Conservation (phyloP, 495 filamentous ascomycete species). For the Friedmanniomyces endolithicus region DNA sequence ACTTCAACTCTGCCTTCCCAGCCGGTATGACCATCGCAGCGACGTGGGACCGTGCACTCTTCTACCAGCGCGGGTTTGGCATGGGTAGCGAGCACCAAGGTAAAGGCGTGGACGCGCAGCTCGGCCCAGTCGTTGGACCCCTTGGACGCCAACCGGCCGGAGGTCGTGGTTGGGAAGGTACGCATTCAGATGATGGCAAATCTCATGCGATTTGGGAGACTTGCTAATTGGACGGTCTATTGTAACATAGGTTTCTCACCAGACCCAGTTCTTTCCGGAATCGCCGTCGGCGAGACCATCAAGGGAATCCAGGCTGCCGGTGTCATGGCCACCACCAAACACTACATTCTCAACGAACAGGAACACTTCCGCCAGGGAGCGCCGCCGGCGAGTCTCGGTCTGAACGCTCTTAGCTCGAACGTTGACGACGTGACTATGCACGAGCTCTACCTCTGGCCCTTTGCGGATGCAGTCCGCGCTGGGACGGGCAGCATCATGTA, state of each 20-base stretch:
- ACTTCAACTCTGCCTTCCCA: conserved; percentile 32
- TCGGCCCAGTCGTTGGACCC: conserved; percentile 85
- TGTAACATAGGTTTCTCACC: conserved; percentile 28
- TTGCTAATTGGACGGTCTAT: neutral
- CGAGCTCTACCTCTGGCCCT: conserved; percentile 87
- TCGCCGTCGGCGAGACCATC: conserved; percentile 29
- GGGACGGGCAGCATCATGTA: conserved; percentile 46
- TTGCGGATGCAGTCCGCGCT: conserved; percentile 44
- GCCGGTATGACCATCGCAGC: conserved; percentile 32
- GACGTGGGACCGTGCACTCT: conserved; percentile 30
- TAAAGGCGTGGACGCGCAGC: conserved; percentile 56
- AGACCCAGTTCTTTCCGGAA: conserved; percentile 32
- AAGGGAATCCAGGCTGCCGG: conserved; percentile 32
- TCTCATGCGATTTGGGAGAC: neutral
- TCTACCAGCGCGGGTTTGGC: conserved; percentile 29
- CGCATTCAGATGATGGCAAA: neutral
- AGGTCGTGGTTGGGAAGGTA: conserved; percentile 71
- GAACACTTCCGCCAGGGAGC: conserved; percentile 60
- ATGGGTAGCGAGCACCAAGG: conserved; percentile 30
- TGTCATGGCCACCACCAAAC: conserved; percentile 32
- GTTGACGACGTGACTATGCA: conserved; percentile 86
- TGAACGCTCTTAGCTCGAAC: conserved; percentile 49
- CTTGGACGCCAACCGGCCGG: conserved; percentile 51
- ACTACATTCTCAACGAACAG: conserved; percentile 33
- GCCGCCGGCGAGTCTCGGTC: neutral